Evolutionary conservation across 2,329 filamentous ascomycete species (phyloP).

Genomic region (Botrytis galanthina): DNA sequence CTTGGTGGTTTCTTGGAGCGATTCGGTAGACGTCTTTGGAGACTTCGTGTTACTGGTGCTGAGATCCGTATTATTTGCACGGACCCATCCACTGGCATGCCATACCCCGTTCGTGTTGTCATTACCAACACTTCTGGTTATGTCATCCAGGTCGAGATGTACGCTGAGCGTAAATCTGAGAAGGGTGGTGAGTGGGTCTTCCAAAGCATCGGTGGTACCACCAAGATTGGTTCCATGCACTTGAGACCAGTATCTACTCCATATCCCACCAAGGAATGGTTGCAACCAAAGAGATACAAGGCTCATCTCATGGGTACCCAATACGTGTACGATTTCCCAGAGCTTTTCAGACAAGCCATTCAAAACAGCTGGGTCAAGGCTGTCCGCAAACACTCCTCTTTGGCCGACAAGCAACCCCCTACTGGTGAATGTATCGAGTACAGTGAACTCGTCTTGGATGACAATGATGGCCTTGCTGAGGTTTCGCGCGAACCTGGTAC

Average conservation of each 20-base stretch:
- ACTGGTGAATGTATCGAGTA: constrained; percentile 91
- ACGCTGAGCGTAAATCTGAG: constrained; percentile 96
- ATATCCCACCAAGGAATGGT: constrained; percentile 96
- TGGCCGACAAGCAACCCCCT: constrained; percentile 78
- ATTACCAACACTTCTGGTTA: constrained; percentile 99
- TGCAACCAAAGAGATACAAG: constrained; percentile 99
- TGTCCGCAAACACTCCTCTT: constrained; percentile 67
- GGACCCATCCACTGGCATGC: constrained; percentile 76
- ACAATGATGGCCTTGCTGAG: constrained; percentile 86
- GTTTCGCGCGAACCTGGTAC: constrained; percentile 93
- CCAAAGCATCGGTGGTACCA: constrained; percentile 93
- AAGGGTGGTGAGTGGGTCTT: constrained; percentile 94
- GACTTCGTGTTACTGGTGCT: constrained; percentile 91
- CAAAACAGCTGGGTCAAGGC: constrained; percentile 89
- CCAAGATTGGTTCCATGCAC: constrained; percentile 94
- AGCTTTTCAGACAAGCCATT: constrained; percentile 96
- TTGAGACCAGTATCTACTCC: constrained; percentile 85
- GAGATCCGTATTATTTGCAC: constrained; percentile 99
- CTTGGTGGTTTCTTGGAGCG: constrained; percentile 94
- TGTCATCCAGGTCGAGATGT: constrained; percentile 95
- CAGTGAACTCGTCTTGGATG: constrained; percentile 91
- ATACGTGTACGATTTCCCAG: constrained; percentile 99
- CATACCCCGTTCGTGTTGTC: constrained; percentile 90
- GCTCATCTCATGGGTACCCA: constrained; percentile 98
- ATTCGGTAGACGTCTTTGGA: constrained; percentile 92